These are phyloP conservation scores for Jatropha curcas DNA, from an alignment of 345 rosid genomes.

Conservation along the genomic window DNA sequence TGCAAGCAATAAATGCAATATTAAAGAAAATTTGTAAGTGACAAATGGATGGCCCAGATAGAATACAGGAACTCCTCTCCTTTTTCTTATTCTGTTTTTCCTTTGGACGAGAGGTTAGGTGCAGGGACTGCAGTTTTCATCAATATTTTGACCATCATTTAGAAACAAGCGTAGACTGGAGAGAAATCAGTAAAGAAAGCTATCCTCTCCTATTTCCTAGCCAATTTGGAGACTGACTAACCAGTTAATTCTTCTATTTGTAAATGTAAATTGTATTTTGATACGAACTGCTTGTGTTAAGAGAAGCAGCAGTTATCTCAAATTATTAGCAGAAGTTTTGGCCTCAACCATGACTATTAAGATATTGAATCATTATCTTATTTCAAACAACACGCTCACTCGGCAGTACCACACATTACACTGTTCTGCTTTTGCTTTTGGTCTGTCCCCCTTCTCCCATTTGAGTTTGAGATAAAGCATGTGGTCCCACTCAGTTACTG, in stretches of 20 bases:
- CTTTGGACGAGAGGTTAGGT: neutral
- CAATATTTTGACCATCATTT: neutral
- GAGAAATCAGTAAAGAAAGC: neutral
- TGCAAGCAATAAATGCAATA: slow-evolving; percentile 35
- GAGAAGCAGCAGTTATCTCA: neutral
- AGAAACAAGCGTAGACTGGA: neutral
- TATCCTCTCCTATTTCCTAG: neutral
- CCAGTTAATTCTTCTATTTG: neutral
- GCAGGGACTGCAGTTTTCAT: neutral
- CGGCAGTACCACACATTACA: neutral
- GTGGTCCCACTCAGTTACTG: neutral
- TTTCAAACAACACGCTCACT: neutral
- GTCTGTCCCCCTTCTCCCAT: neutral
- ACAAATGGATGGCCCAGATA: neutral
- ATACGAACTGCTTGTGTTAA: neutral
- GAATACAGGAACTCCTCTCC: neutral
- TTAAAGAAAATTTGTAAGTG: neutral
- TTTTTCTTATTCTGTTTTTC: no score
- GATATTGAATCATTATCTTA: neutral
- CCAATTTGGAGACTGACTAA: neutral
- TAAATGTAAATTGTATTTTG: neutral
- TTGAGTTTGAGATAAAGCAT: neutral
- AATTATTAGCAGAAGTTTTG: neutral
- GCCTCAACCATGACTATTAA: neutral
- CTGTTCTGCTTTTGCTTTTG: neutral